A percentile compares a stretch with the other conserved stretches of the same genome.
Evolutionary conservation across 306 rosid species (phyloP).

Genomic region (Senna siamea): DNA sequence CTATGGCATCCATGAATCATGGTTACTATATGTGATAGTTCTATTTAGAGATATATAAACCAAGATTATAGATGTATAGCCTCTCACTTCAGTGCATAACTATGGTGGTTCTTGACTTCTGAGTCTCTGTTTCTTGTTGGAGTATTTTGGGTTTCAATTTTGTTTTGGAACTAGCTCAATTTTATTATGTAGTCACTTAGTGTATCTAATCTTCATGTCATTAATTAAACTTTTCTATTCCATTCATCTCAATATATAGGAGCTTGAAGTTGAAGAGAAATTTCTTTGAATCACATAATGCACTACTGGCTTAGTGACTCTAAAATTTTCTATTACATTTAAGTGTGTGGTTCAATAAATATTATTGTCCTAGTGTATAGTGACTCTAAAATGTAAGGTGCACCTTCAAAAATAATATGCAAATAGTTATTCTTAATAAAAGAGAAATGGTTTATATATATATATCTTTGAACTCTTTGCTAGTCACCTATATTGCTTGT

Average conservation of each 20-base stretch:
- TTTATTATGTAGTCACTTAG: neutral
- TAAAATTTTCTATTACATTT: too few species aligned
- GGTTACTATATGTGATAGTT: constrained; percentile 24
- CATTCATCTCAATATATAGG: neutral
- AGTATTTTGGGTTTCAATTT: neutral
- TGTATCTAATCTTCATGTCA: neutral
- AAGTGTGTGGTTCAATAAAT: neutral
- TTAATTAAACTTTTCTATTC: neutral
- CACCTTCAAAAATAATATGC: neutral
- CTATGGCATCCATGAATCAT: constrained; percentile 21
- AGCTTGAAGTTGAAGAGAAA: neutral
- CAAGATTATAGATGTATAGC: constrained; percentile 31
- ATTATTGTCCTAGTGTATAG: neutral
- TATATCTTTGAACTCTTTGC: neutral
- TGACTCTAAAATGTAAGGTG: neutral
- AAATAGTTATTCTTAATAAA: neutral
- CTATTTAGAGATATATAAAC: constrained; percentile 6
- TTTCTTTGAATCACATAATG: neutral
- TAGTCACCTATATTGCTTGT: too few species aligned
- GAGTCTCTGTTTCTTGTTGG: neutral
- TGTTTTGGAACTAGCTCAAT: neutral
- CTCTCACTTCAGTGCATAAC: constrained; percentile 5
- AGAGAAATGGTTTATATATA: too few species aligned
- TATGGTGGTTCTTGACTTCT: neutral
- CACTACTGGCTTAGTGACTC: neutral